A percentile compares a stretch with the other conserved stretches of the same genome.
Conservation (phyloP, 345 rosid genomes). For the Conringia planisiliqua region DNA sequence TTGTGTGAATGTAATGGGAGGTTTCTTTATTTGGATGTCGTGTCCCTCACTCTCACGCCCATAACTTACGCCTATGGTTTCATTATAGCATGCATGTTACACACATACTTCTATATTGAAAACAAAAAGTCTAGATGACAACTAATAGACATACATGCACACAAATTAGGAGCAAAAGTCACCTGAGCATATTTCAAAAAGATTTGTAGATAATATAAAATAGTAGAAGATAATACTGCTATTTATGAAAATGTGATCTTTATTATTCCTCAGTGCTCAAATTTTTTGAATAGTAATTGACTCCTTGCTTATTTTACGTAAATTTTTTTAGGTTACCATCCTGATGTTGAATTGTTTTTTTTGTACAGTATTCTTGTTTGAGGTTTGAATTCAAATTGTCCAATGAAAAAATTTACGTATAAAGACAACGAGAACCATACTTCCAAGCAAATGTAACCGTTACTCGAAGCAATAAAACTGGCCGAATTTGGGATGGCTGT, state of each 20-base stretch:
- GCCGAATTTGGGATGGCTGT: not conserved
- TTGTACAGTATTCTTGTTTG: not conserved
- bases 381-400: not conserved
- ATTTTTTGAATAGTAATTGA: not conserved
- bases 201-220: not conserved
- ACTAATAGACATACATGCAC: not conserved
- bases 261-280: not conserved
- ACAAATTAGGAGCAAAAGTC: constrained; percentile 21
- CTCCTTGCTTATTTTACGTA: not conserved
- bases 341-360: not conserved
- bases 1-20: not conserved
- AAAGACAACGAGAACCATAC: constrained; percentile 15
- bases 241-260: not conserved
- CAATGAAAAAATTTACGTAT: not conserved
- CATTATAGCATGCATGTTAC: constrained; percentile 11
- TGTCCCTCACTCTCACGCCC: constrained; percentile 25
- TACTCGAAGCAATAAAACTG: constrained; percentile 1
- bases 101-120: not conserved
- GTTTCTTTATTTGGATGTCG: constrained; percentile 23
- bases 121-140: not conserved
- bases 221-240: not conserved
- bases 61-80: constrained; percentile 15
- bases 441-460: constrained; percentile 21
- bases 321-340: not conserved
- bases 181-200: constrained; percentile 12